Percentiles rank a stretch among this genome's conserved stretches.
phyloP scores from a whole-genome alignment of 176 grass and related monocot species.

The Musa itinerans region DNA sequence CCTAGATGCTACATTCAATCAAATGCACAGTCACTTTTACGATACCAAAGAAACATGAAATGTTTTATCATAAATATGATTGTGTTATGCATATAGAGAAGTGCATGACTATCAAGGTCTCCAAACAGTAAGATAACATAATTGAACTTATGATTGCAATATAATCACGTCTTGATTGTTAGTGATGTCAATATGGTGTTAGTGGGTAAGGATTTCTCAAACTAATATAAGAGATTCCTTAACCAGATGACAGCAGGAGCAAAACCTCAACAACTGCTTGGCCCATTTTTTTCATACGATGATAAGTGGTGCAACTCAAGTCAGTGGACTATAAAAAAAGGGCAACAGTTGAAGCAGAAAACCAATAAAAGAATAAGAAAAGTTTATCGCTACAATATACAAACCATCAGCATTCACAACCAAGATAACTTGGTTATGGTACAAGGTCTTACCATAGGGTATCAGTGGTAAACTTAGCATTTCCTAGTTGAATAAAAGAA shows the following conservation, averaged over 20 bases:
- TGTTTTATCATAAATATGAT: background rate
- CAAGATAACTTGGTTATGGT: too few relatives aligned
- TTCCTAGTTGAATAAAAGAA: too few relatives aligned
- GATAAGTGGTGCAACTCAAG: too few relatives aligned
- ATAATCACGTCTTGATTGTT: background rate
- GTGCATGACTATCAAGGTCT: background rate
- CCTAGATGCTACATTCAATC: constrained; percentile 39
- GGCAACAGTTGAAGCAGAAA: background rate
- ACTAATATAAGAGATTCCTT: background rate
- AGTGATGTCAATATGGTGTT: background rate
- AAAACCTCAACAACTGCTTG: background rate
- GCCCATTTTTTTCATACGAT: background rate
- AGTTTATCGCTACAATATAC: too few relatives aligned
- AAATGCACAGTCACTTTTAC: background rate
- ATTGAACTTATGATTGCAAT: background rate
- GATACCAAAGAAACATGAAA: background rate
- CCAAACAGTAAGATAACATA: background rate
- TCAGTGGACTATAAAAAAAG: too few relatives aligned
- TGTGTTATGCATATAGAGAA: background rate
- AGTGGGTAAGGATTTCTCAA: background rate
- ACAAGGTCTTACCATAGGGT: too few relatives aligned
- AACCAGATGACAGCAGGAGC: background rate
- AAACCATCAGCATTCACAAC: too few relatives aligned
- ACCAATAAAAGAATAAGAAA: too few relatives aligned
- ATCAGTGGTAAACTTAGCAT: too few relatives aligned